Percentiles rank a stretch among this genome's conserved stretches.
Conservation (phyloP, 73 alveolate species). For the Paramecium primaurelia region DNA sequence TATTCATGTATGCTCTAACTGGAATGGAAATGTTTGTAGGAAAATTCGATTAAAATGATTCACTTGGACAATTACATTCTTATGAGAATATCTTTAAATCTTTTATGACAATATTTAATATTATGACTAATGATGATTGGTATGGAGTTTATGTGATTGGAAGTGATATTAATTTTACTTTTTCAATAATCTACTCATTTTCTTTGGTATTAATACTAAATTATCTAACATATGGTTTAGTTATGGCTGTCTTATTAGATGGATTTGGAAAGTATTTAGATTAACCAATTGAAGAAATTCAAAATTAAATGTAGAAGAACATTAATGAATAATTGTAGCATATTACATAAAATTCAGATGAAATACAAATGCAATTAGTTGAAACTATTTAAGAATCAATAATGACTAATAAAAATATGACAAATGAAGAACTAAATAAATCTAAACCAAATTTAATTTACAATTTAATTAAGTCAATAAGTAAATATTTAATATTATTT, state of each 20-base stretch:
- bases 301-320: not conserved
- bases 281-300: not conserved
- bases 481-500: not conserved
- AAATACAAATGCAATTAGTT: not conserved
- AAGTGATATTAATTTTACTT: not conserved
- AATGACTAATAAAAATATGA: not conserved
- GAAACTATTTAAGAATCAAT: not conserved
- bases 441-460: not conserved
- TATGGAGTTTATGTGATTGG: conserved; percentile 12
- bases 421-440: not conserved
- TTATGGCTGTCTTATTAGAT: conserved; percentile 27
- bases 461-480: not conserved
- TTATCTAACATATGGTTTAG: conserved; percentile 31
- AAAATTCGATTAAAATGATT: not conserved
- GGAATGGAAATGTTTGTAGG: conserved; percentile 13
- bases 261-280: conserved; percentile 2
- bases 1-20: not conserved
- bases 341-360: not conserved
- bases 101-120: conserved; percentile 3
- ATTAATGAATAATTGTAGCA: conserved; percentile 1
- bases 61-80: conserved; percentile 6
- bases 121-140: conserved; percentile 48
- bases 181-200: not conserved
- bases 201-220: not conserved
- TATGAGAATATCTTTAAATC: conserved; percentile 33